Base-by-base conservation (phyloP, 176 grass and related monocot genomes). In the bread wheat (Triticum aestivum) region DNA sequence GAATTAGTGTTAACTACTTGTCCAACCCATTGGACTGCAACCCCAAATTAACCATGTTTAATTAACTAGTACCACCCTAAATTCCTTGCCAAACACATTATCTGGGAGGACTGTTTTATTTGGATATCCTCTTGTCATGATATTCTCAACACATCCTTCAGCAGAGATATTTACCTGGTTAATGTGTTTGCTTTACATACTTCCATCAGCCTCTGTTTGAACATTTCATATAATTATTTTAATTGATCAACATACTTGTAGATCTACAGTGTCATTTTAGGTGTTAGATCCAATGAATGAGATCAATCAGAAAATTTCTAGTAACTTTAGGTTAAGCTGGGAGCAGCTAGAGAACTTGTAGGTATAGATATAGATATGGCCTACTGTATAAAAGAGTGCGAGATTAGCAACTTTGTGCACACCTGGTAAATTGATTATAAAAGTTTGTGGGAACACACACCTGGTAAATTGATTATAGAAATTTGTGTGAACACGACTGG, bases 231-330 rank as follows among this genome's bases (percentile, higher is more conserved):
- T 8, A 71, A 82, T 77, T 68, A 8, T 85, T 15, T 65, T 15
- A 89, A 63, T 44, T 80, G 30, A 26, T 83, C 34, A 79, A 33
- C 11, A 75, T 77, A 49, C 56, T 24, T 5, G 5, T 79, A 27
- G 39, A 80, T 51, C 26, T 56, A 32, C 5, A 65, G 9, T 42
- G 18, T 23, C 33, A 51, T 29, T 13, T 29, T 10, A 23, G 70
- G 62, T 41, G 26, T 23, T 8, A 20, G 65, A 56, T 10, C 26
- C 13, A 26, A 37, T 63, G 18, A 32, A 63, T 78, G 52, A 42
- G 33, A 84, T 49, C 4, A 52, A 23, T 17, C 44, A 51, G 18
- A 72, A 2, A 73, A 65, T 5, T 73, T 62, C 9, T 21, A 49
- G 20, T 35, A 15, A 58, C 49, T 73, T 75, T 24, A 1, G 1